Evolutionary conservation across 1,284 basidiomycete species (phyloP).

Genomic region (Rhodotorula glutinis): DNA sequence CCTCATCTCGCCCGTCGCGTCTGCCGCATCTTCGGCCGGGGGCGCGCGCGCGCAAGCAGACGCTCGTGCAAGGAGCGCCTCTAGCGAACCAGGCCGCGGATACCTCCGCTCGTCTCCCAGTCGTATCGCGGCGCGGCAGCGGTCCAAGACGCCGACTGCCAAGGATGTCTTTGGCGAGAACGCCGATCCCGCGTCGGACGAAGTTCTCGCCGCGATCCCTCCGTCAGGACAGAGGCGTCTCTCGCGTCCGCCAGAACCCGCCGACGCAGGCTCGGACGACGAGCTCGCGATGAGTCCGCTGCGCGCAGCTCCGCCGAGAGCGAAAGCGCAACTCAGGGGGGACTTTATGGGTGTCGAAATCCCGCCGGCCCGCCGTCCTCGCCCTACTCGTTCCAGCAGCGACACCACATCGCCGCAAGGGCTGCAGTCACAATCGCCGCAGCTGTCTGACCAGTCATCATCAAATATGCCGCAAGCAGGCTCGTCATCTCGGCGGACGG

Average conservation of each 20-base stretch:
- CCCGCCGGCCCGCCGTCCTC: too few relatives aligned
- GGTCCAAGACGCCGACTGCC: not conserved
- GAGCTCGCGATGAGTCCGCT: not conserved
- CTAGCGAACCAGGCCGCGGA: not conserved
- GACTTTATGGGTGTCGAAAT: too few relatives aligned
- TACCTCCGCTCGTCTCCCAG: conserved; percentile 1
- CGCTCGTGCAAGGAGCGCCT: not conserved
- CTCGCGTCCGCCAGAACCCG: not conserved
- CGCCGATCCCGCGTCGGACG: not conserved
- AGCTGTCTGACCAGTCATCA: too few relatives aligned
- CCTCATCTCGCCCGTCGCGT: not conserved
- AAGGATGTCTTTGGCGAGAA: not conserved
- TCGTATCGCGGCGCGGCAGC: not conserved
- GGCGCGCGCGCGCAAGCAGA: not conserved
- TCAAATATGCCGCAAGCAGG: too few relatives aligned
- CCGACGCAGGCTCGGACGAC: not conserved
- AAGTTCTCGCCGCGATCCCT: not conserved
- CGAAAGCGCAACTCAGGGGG: too few relatives aligned
- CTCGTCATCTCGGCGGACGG: too few relatives aligned
- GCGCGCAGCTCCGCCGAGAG: not conserved
- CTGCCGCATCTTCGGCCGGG: conserved; percentile 2
- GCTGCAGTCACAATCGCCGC: too few relatives aligned
- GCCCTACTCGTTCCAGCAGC: too few relatives aligned
- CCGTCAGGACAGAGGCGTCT: not conserved
- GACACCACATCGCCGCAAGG: too few relatives aligned